Conservation (phyloP, 805 yeast genomes). For the Danielozyma ontarioensis region DNA sequence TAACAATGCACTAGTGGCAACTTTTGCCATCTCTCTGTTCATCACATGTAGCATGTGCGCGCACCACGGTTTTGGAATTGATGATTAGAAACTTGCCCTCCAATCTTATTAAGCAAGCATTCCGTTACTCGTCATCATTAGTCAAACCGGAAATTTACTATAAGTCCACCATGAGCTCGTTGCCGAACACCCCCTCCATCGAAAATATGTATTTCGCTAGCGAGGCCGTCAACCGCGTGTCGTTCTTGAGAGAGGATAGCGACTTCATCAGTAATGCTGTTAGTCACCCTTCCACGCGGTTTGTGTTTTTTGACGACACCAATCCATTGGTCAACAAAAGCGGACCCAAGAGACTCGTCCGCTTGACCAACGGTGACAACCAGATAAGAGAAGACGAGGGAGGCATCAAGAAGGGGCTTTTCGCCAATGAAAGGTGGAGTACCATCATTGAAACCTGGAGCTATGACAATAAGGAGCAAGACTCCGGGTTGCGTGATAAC, state of each 20-base stretch:
- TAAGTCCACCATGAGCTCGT: too few relatives aligned
- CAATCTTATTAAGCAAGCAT: too few relatives aligned
- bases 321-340: conserved; percentile 28
- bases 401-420: conserved; percentile 16
- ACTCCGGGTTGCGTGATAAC: conserved; percentile 35
- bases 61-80: too few relatives aligned
- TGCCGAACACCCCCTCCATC: too few relatives aligned
- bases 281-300: conserved; percentile 41
- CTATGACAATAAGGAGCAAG: conserved; percentile 26
- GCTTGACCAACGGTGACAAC: conserved; percentile 30
- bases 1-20: too few relatives aligned
- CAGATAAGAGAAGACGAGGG: conserved; percentile 19
- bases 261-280: conserved; percentile 46
- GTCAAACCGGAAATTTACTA: too few relatives aligned
- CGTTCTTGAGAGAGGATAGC: conserved; percentile 54
- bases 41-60: too few relatives aligned
- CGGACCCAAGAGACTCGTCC: conserved; percentile 25
- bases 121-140: too few relatives aligned
- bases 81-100: too few relatives aligned
- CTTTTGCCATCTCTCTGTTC: too few relatives aligned
- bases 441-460: conserved; percentile 17
- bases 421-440: conserved; percentile 4
- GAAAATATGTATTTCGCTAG: conserved; percentile 37
- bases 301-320: conserved; percentile 37
- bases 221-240: conserved; percentile 56